These are phyloP conservation scores for Lichtheimia ornata DNA, from an alignment of 371 early-diverging fungal genomes.

Conservation along the genomic window DNA sequence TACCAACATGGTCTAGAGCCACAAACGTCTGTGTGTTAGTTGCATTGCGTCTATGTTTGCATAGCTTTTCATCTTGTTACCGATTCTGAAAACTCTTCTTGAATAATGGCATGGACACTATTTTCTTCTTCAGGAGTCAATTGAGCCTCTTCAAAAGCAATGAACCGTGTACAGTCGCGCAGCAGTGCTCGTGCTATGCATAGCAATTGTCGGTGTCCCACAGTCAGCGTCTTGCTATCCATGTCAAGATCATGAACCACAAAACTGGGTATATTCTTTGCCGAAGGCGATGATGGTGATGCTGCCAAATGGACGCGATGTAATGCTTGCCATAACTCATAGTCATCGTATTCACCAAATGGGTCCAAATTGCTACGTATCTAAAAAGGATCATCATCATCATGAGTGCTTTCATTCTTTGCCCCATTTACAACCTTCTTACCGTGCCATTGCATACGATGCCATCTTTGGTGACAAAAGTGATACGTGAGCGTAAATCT, in stretches of 20 bases:
- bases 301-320: constrained; percentile 63
- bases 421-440: neutral
- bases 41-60: neutral
- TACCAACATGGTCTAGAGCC: constrained; percentile 72
- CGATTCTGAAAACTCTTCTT: constrained; percentile 74
- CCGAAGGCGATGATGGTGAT: constrained; percentile 5
- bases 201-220: constrained; percentile 83
- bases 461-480: constrained; percentile 87
- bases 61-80: constrained; percentile 21
- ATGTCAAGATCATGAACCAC: constrained; percentile 55
- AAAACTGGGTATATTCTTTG: constrained; percentile 40
- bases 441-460: constrained; percentile 76
- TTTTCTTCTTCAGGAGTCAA: constrained; percentile 68
- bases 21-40: neutral
- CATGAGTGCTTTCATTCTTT: neutral
- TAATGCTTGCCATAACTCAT: constrained; percentile 83
- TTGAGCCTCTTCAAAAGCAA: constrained; percentile 83
- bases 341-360: constrained; percentile 72
- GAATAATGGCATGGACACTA: constrained; percentile 79
- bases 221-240: constrained; percentile 69
- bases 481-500: constrained; percentile 69
- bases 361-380: constrained; percentile 85
- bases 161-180: constrained; percentile 64
- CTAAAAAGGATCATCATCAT: constrained; percentile 17
- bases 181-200: constrained; percentile 81